Evolutionary conservation across 169 alveolate species (phyloP).

Genomic region (Eimeria zaria): DNA sequence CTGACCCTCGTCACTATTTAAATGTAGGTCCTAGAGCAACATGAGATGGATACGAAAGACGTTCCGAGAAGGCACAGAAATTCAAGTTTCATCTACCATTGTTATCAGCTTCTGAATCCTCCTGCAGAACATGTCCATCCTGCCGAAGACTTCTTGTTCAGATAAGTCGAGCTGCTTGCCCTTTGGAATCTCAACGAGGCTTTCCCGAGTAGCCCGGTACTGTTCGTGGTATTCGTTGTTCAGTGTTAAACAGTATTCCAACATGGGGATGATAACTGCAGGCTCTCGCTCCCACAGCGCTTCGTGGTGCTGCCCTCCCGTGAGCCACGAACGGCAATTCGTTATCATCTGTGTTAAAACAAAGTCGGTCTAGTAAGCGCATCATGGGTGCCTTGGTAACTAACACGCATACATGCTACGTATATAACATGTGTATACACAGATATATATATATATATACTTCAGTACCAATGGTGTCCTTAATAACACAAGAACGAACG

Average conservation of each 20-base stretch:
- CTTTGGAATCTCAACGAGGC: conserved; percentile 95
- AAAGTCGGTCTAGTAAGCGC: background rate
- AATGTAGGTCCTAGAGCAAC: background rate
- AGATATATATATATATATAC: background rate
- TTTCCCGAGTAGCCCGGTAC: conserved; percentile 95
- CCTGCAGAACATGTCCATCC: conserved; percentile 98
- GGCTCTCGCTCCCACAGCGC: conserved; percentile 96
- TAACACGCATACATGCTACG: too few species aligned
- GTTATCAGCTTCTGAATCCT: conserved; percentile 97
- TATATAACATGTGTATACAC: too few species aligned
- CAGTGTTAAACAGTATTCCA: conserved; percentile 96
- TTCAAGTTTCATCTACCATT: conserved; percentile 83
- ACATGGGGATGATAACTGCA: conserved; percentile 94
- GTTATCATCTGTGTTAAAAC: conserved; percentile 45
- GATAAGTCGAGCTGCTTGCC: conserved; percentile 98
- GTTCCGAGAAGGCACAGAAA: background rate
- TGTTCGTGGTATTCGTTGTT: conserved; percentile 96
- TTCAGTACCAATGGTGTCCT: background rate
- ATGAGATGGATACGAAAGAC: background rate
- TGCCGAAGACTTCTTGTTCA: conserved; percentile 97
- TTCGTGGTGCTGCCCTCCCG: conserved; percentile 87
- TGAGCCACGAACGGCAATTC: conserved; percentile 79
- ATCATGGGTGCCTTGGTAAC: too few species aligned
- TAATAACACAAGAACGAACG: background rate
- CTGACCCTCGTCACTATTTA: too few species aligned